A percentile compares a stretch with the other conserved stretches of the same genome.
Conservation (phyloP, 1,284 basidiomycete species). For the Schizophyllum commune region DNA sequence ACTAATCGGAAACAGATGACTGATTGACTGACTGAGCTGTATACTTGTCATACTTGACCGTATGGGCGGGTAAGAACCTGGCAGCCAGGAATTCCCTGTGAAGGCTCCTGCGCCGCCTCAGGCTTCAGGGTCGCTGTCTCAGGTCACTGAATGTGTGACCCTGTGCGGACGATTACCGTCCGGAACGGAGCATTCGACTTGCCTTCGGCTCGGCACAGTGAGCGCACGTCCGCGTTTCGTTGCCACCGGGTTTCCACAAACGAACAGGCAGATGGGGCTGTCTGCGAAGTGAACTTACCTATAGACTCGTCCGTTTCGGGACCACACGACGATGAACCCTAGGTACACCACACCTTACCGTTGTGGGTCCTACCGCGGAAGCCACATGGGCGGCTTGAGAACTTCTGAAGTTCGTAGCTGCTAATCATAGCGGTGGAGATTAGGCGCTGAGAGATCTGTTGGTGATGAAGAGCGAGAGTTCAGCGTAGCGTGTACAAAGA, state of each 20-base stretch:
- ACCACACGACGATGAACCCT: no score
- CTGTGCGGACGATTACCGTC: neutral
- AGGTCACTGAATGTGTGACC: neutral
- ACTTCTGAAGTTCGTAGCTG: neutral
- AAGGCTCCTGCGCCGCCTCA: no score
- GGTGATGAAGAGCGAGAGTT: neutral
- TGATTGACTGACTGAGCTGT: no score
- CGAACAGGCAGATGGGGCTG: no score
- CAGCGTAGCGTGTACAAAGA: no score
- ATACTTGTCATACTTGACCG: no score
- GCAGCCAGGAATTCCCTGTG: no score
- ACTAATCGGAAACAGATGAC: no score
- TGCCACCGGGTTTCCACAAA: neutral
- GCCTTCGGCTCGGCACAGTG: no score
- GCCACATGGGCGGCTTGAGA: neutral
- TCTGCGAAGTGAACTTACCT: no score
- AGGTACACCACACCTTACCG: neutral
- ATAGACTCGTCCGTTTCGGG: no score
- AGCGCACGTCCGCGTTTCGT: neutral
- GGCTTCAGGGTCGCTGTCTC: neutral
- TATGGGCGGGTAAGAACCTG: no score
- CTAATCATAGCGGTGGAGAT: neutral
- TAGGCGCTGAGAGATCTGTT: neutral
- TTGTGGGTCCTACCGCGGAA: neutral
- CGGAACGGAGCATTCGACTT: neutral